Evolutionary conservation across 768 basidiomycete genomes (phyloP).

Genomic region (Hirschioporus abietinus): DNA sequence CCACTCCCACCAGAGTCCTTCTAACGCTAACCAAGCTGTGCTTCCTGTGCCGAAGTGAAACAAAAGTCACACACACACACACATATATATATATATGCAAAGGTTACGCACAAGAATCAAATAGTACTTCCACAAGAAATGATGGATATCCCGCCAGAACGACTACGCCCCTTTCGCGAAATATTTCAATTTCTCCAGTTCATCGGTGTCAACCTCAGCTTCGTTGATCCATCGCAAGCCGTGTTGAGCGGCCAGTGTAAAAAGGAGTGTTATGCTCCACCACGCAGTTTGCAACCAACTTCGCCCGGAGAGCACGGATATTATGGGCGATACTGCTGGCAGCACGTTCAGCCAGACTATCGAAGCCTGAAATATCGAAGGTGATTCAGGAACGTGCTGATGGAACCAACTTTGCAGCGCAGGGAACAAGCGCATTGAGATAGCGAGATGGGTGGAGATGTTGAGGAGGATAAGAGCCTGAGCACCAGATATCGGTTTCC

Average conservation of each 20-base stretch:
- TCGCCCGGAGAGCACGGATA: slow-evolving; percentile 38
- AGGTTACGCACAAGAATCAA: neutral
- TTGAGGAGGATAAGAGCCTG: neutral
- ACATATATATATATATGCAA: neutral
- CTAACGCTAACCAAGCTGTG: too few species aligned
- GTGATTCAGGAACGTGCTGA: neutral
- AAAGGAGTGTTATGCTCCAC: slow-evolving; percentile 10
- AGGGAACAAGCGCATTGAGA: neutral
- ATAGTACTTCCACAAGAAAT: too few species aligned
- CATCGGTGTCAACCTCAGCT: slow-evolving; percentile 5
- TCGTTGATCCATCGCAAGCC: slow-evolving; percentile 11
- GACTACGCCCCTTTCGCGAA: slow-evolving; percentile 12
- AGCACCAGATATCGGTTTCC: neutral
- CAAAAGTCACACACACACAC: too few species aligned
- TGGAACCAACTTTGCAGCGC: neutral
- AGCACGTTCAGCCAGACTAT: neutral
- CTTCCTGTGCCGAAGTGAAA: too few species aligned
- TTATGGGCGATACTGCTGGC: slow-evolving; percentile 32
- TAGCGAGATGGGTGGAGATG: neutral
- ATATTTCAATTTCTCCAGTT: slow-evolving; percentile 11
- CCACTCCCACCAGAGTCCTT: too few species aligned
- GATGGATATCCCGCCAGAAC: neutral
- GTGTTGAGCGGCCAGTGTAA: neutral
- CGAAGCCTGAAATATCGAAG: neutral
- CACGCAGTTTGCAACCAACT: slow-evolving; percentile 8